Conservation (phyloP, 352 stramenopile species). For the Phytopythium montanum region DNA sequence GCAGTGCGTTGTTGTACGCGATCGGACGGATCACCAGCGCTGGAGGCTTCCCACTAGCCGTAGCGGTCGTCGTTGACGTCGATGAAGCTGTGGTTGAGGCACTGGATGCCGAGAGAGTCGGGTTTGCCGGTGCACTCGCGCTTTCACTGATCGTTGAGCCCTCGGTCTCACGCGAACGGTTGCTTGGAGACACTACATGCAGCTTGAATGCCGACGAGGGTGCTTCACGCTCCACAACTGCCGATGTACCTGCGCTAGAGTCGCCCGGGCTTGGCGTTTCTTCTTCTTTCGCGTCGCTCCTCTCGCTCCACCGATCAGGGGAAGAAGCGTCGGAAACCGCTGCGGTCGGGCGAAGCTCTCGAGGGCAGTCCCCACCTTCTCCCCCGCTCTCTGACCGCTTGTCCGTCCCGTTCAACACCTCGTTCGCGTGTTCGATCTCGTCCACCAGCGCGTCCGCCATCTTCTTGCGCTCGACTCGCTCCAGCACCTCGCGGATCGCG, state of each 20-base stretch:
- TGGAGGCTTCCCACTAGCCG: constrained; percentile 17
- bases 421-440: constrained; percentile 43
- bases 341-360: background rate
- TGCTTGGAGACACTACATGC: constrained; percentile 4
- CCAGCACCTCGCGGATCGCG: constrained; percentile 58
- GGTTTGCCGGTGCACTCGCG: background rate
- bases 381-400: constrained; percentile 7
- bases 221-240: too few species aligned
- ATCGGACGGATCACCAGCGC: constrained; percentile 70
- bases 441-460: constrained; percentile 63
- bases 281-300: background rate
- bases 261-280: background rate
- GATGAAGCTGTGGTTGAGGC: constrained; percentile 6
- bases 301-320: background rate
- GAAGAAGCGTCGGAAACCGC: background rate
- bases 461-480: constrained; percentile 66
- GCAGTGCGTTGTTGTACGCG: constrained; percentile 64
- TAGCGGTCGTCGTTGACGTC: background rate
- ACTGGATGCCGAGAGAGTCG: constrained; percentile 4
- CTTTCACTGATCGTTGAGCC: background rate
- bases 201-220: constrained; percentile 3
- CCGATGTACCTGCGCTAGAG: too few species aligned
- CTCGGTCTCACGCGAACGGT: background rate
- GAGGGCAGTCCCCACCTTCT: background rate
- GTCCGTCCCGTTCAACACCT: constrained; percentile 38